phyloP scores from a whole-genome alignment of 164 flowering plant genomes.

The Vitis rotundifolia region DNA sequence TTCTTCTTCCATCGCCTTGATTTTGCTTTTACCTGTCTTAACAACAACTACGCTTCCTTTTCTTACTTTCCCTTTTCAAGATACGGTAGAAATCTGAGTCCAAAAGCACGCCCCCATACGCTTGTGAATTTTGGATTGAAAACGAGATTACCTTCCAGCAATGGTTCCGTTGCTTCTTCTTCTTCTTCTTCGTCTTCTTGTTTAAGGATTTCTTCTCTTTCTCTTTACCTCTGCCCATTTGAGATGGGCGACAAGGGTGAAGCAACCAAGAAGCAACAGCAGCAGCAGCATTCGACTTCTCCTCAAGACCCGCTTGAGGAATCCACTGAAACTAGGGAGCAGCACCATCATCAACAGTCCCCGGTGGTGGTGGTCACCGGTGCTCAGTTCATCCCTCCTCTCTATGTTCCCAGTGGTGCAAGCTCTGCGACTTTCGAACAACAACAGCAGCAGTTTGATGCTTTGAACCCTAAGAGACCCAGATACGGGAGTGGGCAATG shows the following conservation, averaged over 20 bases:
- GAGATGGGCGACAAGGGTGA: conserved; percentile 50
- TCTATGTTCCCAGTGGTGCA: conserved; percentile 15
- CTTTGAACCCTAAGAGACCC: conserved; percentile 48
- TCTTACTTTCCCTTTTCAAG: conserved; percentile 17
- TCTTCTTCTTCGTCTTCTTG: conserved; percentile 2
- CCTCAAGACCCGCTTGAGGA: conserved; percentile 29
- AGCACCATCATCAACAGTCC: conserved; percentile 20
- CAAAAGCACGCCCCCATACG: neutral
- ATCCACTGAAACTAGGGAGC: conserved; percentile 22
- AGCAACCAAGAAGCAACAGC: conserved; percentile 26
- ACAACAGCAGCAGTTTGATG: conserved; percentile 26
- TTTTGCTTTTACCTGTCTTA: conserved; percentile 6
- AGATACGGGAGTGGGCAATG: conserved; percentile 47
- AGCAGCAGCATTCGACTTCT: conserved; percentile 23
- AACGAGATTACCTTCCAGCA: neutral
- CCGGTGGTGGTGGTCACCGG: conserved; percentile 13
- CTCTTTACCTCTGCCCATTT: conserved; percentile 17
- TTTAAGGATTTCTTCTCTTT: conserved; percentile 1
- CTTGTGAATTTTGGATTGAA: neutral
- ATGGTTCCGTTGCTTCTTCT: conserved; percentile 3
- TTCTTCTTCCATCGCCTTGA: conserved; percentile 1
- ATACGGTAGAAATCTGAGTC: neutral
- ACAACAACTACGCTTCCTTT: neutral
- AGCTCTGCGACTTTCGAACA: conserved; percentile 24
- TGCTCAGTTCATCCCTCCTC: conserved; percentile 30